Percentiles rank a stretch among this genome's conserved stretches.
These are phyloP conservation scores for Amanita inopinata DNA, from an alignment of 768 basidiomycete genomes.

Conservation along the genomic window DNA sequence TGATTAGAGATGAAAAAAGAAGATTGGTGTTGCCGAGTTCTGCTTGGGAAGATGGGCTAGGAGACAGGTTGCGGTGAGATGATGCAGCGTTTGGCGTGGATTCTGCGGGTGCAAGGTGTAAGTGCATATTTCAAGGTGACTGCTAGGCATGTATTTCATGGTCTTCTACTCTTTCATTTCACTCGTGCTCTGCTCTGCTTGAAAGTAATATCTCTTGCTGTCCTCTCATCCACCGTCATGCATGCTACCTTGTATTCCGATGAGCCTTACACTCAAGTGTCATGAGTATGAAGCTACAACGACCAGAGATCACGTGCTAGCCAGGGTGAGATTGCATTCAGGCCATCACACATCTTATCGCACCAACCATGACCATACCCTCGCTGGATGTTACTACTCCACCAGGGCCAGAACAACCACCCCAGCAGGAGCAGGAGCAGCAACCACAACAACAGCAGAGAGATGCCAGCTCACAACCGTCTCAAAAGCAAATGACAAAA, in stretches of 20 bases:
- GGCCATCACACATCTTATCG: background rate
- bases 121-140: background rate
- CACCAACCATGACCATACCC: background rate
- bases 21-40: background rate
- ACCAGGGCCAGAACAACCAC: background rate
- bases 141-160: background rate
- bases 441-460: background rate
- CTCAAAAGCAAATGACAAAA: constrained; percentile 72
- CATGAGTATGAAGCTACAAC: background rate
- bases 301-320: background rate
- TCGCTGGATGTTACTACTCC: background rate
- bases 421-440: background rate
- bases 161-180: background rate
- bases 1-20: constrained; percentile 18
- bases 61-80: background rate
- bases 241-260: background rate
- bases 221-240: background rate
- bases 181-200: background rate
- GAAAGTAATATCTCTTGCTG: background rate
- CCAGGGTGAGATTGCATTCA: background rate
- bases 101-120: background rate
- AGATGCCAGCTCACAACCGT: constrained; percentile 21
- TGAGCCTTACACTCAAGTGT: background rate
- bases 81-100: background rate
- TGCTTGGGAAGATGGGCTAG: background rate